Evolutionary conservation across 768 basidiomycete species (phyloP), one percentile per base, ranked within the genome.

Genomic region (Mycena vulgaris): DNA sequence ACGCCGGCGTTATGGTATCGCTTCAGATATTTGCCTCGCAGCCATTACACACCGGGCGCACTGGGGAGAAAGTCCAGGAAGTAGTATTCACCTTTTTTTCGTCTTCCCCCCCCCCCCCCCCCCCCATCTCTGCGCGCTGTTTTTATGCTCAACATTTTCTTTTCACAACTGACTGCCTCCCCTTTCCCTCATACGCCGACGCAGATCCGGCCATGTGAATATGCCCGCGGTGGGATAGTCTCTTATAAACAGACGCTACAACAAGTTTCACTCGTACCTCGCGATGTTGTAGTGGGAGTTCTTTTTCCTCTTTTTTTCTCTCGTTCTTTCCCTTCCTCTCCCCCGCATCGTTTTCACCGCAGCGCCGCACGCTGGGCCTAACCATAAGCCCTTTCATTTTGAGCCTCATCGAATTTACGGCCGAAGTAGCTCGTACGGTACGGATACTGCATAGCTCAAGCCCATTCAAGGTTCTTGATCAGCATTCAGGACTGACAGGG

Each of bases 401-500:
- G 40, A 57, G 56, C 56, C 35, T 39, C 17, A 40, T 57, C 5
- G 25, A 40, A 57, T 31, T 53, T 39, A 39, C 39, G 39, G 39
- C 39, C 39, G 39, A 39, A 39, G 39, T 39, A 39, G 39, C 39
- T 52, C 51, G 53, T 37, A 56, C 53, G 53, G 53, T 56, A 37
- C 39, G 39, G 39, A 39, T 39, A 39, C 39, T 39, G 39, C 39
- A 56, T 56, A 35, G 23, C 57, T 58, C 40, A 45, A 58, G 57
- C 40, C 16, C 30, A 42, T 58, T 58, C 40, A 42, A 58, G 40
- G 57, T 58, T 58, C 45, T 60, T 60, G 39, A 59, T 45, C 59
- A 60, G 59, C 23, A 30, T 58, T 58, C n/a, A 42, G 27, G 59
- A 48, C 59, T 60, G 45, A 48, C 59, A 60, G 59, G 59, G 45